Conservation (phyloP, 345 rosid genomes). For the Populus ilicifolia region DNA sequence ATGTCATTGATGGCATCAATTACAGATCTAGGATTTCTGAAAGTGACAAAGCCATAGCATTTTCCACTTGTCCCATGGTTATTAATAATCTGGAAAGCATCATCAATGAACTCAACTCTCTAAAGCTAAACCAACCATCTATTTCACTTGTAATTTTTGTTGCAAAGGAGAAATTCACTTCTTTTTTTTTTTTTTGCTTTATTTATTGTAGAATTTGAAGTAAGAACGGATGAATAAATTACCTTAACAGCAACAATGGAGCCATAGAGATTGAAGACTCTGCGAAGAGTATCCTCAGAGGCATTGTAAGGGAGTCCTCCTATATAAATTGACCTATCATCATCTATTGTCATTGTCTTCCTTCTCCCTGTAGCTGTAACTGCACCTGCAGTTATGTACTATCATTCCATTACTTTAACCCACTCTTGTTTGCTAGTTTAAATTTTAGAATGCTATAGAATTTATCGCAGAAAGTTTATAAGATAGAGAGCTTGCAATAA, state of each 20-base stretch:
- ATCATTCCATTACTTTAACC: too few species aligned
- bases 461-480: background rate
- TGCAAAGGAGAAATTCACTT: too few species aligned
- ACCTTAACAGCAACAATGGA: constrained; percentile 73
- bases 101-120: background rate
- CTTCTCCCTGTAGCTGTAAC: background rate
- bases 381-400: too few species aligned
- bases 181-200: too few species aligned
- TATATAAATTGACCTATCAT: constrained; percentile 73
- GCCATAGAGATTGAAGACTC: constrained; percentile 61
- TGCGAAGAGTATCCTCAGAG: constrained; percentile 61
- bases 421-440: too few species aligned
- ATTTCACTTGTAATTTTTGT: too few species aligned
- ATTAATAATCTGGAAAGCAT: constrained; percentile 56
- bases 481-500: background rate
- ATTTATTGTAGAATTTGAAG: background rate
- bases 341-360: constrained; percentile 72
- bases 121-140: background rate
- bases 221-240: background rate
- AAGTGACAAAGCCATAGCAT: constrained; percentile 85
- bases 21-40: constrained; percentile 68
- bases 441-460: background rate
- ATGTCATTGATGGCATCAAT: constrained; percentile 74
- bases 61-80: constrained; percentile 69
- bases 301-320: constrained; percentile 81